phyloP scores from a whole-genome alignment of 768 basidiomycete genomes.

The Russula virescens region DNA sequence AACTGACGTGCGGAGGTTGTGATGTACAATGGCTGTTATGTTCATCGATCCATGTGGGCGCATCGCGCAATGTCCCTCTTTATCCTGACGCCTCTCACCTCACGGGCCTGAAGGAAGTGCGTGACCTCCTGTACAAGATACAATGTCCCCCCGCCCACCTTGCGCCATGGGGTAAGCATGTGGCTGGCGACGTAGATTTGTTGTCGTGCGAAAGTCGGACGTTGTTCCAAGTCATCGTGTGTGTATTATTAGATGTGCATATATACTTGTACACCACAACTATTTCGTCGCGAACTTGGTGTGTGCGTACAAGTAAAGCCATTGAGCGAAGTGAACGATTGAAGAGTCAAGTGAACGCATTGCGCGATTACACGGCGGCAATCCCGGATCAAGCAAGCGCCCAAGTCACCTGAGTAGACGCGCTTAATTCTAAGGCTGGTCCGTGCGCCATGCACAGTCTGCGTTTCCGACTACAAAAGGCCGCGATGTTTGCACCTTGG shows the following conservation, averaged over 20 bases:
- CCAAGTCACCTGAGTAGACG: too few relatives aligned
- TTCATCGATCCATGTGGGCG: constrained; percentile 56
- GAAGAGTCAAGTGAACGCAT: too few relatives aligned
- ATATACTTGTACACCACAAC: too few relatives aligned
- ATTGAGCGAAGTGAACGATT: too few relatives aligned
- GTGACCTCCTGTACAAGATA: constrained; percentile 76
- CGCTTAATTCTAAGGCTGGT: constrained; percentile 6
- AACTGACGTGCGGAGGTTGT: constrained; percentile 74
- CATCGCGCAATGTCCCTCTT: constrained; percentile 53
- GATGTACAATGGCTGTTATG: constrained; percentile 58
- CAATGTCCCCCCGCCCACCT: constrained; percentile 80
- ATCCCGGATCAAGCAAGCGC: too few relatives aligned
- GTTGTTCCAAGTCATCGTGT: too few relatives aligned
- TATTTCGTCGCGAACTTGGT: too few relatives aligned
- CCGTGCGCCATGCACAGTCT: constrained; percentile 10
- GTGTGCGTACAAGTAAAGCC: too few relatives aligned
- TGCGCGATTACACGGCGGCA: too few relatives aligned
- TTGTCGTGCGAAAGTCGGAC: too few relatives aligned
- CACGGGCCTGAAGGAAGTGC: constrained; percentile 64
- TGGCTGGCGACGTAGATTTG: neutral
- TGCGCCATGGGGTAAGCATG: constrained; percentile 26
- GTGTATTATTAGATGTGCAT: too few relatives aligned
- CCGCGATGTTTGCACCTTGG: too few relatives aligned
- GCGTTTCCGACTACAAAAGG: neutral
- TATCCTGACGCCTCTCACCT: constrained; percentile 81